Evolutionary conservation across 495 filamentous ascomycete species (phyloP).

Genomic region (Hamigera avellanea): DNA sequence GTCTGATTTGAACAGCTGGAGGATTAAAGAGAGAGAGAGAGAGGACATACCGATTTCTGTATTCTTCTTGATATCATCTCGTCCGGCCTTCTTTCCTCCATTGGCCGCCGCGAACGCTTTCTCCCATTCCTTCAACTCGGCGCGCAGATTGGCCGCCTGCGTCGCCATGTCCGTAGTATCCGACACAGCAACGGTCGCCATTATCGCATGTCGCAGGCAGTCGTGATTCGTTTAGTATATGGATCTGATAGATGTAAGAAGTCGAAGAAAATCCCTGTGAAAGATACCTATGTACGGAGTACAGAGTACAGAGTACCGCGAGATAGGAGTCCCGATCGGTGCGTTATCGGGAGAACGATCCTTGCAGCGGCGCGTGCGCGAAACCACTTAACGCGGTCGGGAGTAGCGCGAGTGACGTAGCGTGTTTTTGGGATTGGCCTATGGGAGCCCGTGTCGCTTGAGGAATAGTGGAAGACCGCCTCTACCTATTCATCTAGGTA

Average conservation of each 20-base stretch:
- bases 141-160: slow-evolving; percentile 38
- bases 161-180: slow-evolving; percentile 15
- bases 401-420: slow-evolving; percentile 10
- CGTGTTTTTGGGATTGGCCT: slow-evolving; percentile 10
- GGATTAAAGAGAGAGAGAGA: neutral
- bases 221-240: too few species aligned
- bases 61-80: slow-evolving; percentile 79
- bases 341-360: too few species aligned
- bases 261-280: too few species aligned
- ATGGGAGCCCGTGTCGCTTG: too few species aligned
- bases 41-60: slow-evolving; percentile 58
- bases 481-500: too few species aligned
- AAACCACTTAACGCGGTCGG: slow-evolving; percentile 18
- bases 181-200: slow-evolving; percentile 14
- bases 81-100: slow-evolving; percentile 62
- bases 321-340: too few species aligned
- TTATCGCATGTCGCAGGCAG: slow-evolving; percentile 15
- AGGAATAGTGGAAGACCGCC: too few species aligned
- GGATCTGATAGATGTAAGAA: too few species aligned
- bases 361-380: slow-evolving; percentile 8
- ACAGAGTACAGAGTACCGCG: too few species aligned
- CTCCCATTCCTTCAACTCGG: slow-evolving; percentile 83
- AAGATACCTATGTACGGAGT: too few species aligned
- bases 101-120: slow-evolving; percentile 57
- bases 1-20: too few species aligned